Base-by-base conservation (phyloP, 1,139 yeast genomes). In the Pichia sp. region DNA sequence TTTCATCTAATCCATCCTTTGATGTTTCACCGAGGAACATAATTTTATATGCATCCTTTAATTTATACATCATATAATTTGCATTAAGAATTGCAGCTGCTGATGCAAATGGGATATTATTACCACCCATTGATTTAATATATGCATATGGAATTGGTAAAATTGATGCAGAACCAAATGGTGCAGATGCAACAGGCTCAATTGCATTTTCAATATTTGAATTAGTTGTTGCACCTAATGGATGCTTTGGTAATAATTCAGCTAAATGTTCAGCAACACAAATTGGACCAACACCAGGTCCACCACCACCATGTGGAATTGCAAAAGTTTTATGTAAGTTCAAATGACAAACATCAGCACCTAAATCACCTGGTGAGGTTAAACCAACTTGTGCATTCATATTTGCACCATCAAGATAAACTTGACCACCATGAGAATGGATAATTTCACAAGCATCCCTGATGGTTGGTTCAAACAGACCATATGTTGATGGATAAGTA, bases 321-420 rank as follows among this genome's bases (percentile, higher is more conserved):
- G 97, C 92, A 71, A 92, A 92, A 1, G 98, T 92, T 70, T 92
- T 92, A 73, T 92, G 98, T 62, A 92, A 74, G 64, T 92, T 92
- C 69, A 92, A 76, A 62, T 92, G 98, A 67, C 98, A 92, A 39
- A 92, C 97, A 67, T 92, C 98, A n/a, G 97, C 97, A 44, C 97
- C 97, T 58, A 92, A 73, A 62, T 89, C 97, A 49, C 97, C 98
- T 16, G 98, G 98, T 11, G 96, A 86, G 0, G 97, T 92, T 52
- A 92, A 74, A 27, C 98, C 98, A 45, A 92, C 96, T 67, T 92
- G 98, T 0, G 98, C 98, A 64, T 92, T 92, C 98, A 92, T 92
- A 68, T 92, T 92, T 50, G 98, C 98, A 63, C 98, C 98, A 66
- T 92, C 98, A 68, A 92, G 74, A 69, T 92, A 92, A 29, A 92